Evolutionary conservation across 257 asterid species (phyloP), one percentile per base, ranked within the genome.

Genomic region (Nicotiana tabacum): DNA sequence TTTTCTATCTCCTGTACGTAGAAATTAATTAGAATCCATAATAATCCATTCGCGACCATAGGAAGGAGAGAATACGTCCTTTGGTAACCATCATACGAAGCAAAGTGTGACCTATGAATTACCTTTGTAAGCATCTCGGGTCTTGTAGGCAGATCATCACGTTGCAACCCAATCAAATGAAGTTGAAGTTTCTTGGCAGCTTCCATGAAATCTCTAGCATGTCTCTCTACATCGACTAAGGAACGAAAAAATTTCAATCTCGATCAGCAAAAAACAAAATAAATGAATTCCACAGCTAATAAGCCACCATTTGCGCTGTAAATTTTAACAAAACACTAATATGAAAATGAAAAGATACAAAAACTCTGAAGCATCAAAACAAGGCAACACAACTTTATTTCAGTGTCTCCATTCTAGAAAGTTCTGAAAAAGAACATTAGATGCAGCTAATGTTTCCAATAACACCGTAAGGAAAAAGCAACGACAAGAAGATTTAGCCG

Each of bases 151-250:
- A 83, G 94, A 77, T 95, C 97, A 81, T 91, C 96, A 2, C 99
- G 91, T 80, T 92, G 98, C 91, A 95, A 89, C 77, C 98, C 84
- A 77, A 91, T 91, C 57, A 95, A 92, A 83, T 90, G 87, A 81
- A 95, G 94, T 85, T 95, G 98, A 83, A 95, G 97, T 85, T 88
- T 95, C 82, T 92, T 92, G 17, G 99, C 98, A 24, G 98, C 97
- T 85, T 92, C 99, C 99, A 93, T 95, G 84, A 95, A 95, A 85
- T 95, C 99, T 89, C 97, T 88, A 48, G 97, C 99, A 82, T 95
- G 97, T 80, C 97, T 93, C 88, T 95, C 99, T 64, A 95, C 99
- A 88, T 95, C 99, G 89, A 95, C 98, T 95, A 86, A 77, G 65
- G 70, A 78, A 43, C 2, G 85, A 78, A 33, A 27, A 74, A 37